Base-by-base conservation (phyloP, 345 rosid genomes). In the Pelargonium nanum region DNA sequence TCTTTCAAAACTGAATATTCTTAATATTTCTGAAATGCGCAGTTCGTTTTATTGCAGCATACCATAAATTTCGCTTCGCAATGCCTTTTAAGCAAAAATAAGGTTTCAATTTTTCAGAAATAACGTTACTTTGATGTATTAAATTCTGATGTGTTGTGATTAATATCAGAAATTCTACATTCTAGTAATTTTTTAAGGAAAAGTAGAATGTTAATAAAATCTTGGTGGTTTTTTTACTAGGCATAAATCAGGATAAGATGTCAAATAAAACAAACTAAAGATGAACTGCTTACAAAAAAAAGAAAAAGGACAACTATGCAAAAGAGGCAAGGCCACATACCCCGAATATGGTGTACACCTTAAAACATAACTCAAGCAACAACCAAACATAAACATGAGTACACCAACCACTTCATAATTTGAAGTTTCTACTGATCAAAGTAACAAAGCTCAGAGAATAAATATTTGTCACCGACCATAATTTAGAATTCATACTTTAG, bases 401-500 rank as follows among this genome's bases (percentile, higher is more conserved):
- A 2, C 32, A 28, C 4, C 32, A 28, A 28, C 7, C 32, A 28
- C 32, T 28, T 28, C 7, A 3, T 28, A 28, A 28, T 28, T 28
- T 15, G 15, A 40, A 17, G 13, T 40, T 10, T 17, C 48, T 9
- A 0, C 48, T 40, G 15, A 40, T 40, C n/a, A n/a, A 6, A 40
- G 48, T 12, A 40, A 40, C 48, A 28, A 28, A 10, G 9, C 15
- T 40, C 15, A 40, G 15, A n/a, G n/a, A n/a, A n/a, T 17, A 28
- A 2, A 3, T 2, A 28, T 28, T 28, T 40, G 48, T 17, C 9
- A 0, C 2, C 2, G 48, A 28, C 4, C 7, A 40, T 12, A 40
- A 40, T 6, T 2, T 40, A 40, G 17, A 40, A 40, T 6, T 12
- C 48, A 7, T 61, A 74, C 77, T 65, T 74, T 74, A 28, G 70